Conservation (phyloP, 1,139 yeast genomes). For the Saccharomyces hybrid region DNA sequence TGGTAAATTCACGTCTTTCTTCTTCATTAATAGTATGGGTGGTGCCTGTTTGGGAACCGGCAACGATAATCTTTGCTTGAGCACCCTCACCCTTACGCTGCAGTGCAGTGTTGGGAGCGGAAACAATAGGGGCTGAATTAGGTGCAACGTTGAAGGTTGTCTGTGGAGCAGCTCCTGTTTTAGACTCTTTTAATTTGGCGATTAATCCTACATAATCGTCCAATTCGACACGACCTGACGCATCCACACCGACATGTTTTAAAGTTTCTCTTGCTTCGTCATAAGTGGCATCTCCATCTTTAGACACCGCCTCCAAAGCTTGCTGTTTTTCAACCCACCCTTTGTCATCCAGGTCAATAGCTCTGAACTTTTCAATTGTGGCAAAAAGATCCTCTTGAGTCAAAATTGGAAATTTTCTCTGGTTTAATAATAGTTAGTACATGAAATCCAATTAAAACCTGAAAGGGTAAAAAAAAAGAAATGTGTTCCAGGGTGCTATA, state of each 20-base stretch:
- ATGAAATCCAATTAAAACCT: neutral
- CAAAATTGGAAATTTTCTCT: slow-evolving; percentile 73
- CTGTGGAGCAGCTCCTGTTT: slow-evolving; percentile 30
- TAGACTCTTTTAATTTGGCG: slow-evolving; percentile 54
- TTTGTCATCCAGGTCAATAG: slow-evolving; percentile 79
- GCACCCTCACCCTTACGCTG: slow-evolving; percentile 47
- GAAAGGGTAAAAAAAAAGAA: neutral
- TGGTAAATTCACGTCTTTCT: slow-evolving; percentile 90
- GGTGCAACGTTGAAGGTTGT: slow-evolving; percentile 26
- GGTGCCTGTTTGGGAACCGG: slow-evolving; percentile 83
- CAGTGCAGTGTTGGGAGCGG: slow-evolving; percentile 33
- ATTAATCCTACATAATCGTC: slow-evolving; percentile 90
- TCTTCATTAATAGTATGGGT: slow-evolving; percentile 96
- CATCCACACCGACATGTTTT: slow-evolving; percentile 86
- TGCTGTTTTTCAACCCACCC: slow-evolving; percentile 96
- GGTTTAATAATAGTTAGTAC: neutral
- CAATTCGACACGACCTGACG: slow-evolving; percentile 92
- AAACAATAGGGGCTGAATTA: slow-evolving; percentile 23
- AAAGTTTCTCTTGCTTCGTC: slow-evolving; percentile 92
- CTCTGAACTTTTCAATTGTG: slow-evolving; percentile 75
- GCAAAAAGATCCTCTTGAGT: slow-evolving; percentile 80
- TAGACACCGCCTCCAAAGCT: slow-evolving; percentile 76
- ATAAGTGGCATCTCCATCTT: slow-evolving; percentile 71
- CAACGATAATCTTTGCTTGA: slow-evolving; percentile 64
- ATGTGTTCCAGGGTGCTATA: neutral